phyloP scores from a whole-genome alignment of 257 asterid genomes.

The Lantana camara region DNA sequence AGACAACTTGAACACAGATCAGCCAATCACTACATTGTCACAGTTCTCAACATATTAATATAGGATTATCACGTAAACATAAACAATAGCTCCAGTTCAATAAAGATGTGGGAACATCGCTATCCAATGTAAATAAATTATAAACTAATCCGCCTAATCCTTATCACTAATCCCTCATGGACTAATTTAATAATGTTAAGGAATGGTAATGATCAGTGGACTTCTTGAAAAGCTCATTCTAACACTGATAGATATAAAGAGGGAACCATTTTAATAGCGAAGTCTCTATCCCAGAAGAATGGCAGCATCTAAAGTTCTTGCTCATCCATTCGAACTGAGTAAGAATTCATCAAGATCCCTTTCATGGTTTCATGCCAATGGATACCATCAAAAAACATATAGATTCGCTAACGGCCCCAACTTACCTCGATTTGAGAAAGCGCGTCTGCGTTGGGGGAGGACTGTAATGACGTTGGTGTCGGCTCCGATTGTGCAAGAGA shows the following conservation, averaged over 20 bases:
- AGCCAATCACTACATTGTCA: too few species aligned
- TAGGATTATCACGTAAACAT: too few species aligned
- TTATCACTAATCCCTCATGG: too few species aligned
- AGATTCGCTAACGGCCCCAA: not conserved
- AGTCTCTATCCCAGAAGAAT: not conserved
- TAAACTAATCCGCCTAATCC: too few species aligned
- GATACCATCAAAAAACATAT: not conserved
- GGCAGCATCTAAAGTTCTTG: not conserved
- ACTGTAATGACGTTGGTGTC: not conserved
- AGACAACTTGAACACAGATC: too few species aligned
- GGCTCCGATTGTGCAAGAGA: not conserved
- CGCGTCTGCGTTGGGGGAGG: not conserved
- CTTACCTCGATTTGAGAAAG: not conserved
- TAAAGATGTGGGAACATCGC: too few species aligned
- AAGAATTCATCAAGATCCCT: not conserved
- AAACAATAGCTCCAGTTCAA: too few species aligned
- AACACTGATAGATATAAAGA: not conserved
- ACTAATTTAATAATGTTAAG: too few species aligned
- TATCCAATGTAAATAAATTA: too few species aligned
- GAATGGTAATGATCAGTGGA: too few species aligned
- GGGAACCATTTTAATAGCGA: not conserved
- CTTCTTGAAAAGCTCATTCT: too few species aligned
- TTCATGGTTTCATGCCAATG: not conserved
- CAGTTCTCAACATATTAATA: too few species aligned
- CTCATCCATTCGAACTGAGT: not conserved